Percentiles rank a stretch among this genome's conserved stretches.
Conservation (phyloP, 495 filamentous ascomycete species). For the Cladorrhinum samala region DNA sequence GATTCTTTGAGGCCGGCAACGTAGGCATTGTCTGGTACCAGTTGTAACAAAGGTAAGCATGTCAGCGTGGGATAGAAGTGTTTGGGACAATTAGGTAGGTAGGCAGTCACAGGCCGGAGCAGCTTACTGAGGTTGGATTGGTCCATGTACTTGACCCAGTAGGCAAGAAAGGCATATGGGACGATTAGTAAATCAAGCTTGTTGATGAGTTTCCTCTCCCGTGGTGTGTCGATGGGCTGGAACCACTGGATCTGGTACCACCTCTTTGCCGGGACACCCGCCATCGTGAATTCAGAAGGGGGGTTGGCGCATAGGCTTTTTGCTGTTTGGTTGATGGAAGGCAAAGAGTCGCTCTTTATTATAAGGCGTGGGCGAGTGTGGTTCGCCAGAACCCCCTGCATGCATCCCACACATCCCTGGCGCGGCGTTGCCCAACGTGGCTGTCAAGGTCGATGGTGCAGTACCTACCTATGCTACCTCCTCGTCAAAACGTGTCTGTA, state of each 20-base stretch:
- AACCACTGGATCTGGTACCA: slow-evolving; percentile 40
- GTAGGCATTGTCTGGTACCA: slow-evolving; percentile 35
- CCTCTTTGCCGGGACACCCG: slow-evolving; percentile 10
- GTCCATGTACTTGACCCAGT: slow-evolving; percentile 47
- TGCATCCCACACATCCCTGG: too few relatives aligned
- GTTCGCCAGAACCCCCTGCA: too few relatives aligned
- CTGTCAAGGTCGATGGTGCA: too few relatives aligned
- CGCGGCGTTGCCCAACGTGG: too few relatives aligned
- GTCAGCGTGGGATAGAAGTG: background rate
- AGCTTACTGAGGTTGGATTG: slow-evolving; percentile 26
- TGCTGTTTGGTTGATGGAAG: too few relatives aligned
- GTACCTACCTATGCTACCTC: too few relatives aligned
- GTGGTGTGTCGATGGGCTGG: slow-evolving; percentile 36
- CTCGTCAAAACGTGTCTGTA: too few relatives aligned
- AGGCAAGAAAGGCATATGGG: slow-evolving; percentile 35
- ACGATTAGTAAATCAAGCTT: slow-evolving; percentile 40
- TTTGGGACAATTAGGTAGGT: background rate
- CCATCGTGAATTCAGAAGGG: background rate
- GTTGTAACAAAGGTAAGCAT: background rate
- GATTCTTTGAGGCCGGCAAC: slow-evolving; percentile 35
- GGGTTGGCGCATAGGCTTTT: too few relatives aligned
- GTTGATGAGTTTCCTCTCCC: slow-evolving; percentile 37
- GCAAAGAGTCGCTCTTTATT: too few relatives aligned
- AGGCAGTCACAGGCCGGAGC: background rate
- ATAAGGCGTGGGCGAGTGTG: too few relatives aligned